These are phyloP conservation scores for Quercus suber DNA, from an alignment of 306 rosid species.

Conservation along the genomic window DNA sequence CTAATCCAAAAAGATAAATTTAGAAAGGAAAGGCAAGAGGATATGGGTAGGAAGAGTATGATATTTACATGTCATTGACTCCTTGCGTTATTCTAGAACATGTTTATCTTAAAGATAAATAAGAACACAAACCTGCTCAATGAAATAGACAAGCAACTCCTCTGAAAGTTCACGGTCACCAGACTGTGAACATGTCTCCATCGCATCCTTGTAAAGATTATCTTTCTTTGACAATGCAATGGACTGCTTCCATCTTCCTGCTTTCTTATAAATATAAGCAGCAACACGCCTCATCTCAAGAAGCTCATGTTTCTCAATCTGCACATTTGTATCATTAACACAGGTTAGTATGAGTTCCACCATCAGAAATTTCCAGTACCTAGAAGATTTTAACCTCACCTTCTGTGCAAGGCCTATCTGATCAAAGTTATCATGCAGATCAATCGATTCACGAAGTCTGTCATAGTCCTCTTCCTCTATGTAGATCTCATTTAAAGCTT, in stretches of 20 bases:
- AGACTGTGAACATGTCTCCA: constrained; percentile 99
- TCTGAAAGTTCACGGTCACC: constrained; percentile 99
- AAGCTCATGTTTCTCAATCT: constrained; percentile 98
- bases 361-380: neutral
- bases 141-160: constrained; percentile 76
- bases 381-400: constrained; percentile 27
- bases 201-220: constrained; percentile 97
- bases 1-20: neutral
- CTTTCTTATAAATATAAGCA: constrained; percentile 97
- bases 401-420: constrained; percentile 98
- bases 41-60: neutral
- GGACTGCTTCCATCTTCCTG: constrained; percentile 99
- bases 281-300: constrained; percentile 99
- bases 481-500: constrained; percentile 94
- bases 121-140: neutral
- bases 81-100: neutral
- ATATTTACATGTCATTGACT: neutral
- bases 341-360: neutral
- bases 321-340: constrained; percentile 17
- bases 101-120: neutral
- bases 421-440: constrained; percentile 94
- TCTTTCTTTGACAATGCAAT: constrained; percentile 98
- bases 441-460: constrained; percentile 93
- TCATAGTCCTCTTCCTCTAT: constrained; percentile 99
- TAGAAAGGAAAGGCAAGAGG: neutral